Evolutionary conservation across 371 early-diverging fungal species (phyloP).

Genomic region (Mucor indicus): DNA sequence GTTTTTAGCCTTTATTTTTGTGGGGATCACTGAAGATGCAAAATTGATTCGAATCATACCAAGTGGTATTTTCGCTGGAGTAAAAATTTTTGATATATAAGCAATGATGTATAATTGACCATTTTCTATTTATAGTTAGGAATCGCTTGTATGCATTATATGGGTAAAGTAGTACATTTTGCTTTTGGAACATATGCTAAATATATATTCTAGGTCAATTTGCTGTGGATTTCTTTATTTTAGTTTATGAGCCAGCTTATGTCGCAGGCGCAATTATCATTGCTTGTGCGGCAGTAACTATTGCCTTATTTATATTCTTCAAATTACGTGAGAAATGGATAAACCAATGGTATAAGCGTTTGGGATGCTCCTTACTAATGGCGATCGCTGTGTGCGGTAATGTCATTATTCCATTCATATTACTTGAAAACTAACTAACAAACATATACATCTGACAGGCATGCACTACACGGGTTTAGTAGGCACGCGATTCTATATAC

Average conservation of each 20-base stretch:
- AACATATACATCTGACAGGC: too few relatives aligned
- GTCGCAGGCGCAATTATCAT: slow-evolving; percentile 36
- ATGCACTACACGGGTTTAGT: slow-evolving; percentile 49
- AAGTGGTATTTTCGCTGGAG: slow-evolving; percentile 43
- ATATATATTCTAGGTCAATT: slow-evolving; percentile 34
- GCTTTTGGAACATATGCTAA: neutral
- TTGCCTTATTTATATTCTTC: slow-evolving; percentile 42
- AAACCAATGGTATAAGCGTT: slow-evolving; percentile 49
- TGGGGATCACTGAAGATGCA: slow-evolving; percentile 41
- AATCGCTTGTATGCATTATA: slow-evolving; percentile 42
- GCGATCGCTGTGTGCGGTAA: slow-evolving; percentile 45
- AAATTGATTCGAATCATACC: slow-evolving; percentile 27
- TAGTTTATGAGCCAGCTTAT: slow-evolving; percentile 18
- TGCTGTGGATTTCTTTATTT: slow-evolving; percentile 33
- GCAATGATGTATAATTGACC: neutral
- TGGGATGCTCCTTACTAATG: slow-evolving; percentile 42
- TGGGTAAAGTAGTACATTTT: too few relatives aligned
- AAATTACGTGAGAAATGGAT: slow-evolving; percentile 44
- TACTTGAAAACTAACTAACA: too few relatives aligned
- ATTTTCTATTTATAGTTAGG: slow-evolving; percentile 23
- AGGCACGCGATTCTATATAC: slow-evolving; percentile 34
- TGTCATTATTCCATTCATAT: too few relatives aligned
- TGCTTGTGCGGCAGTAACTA: slow-evolving; percentile 33
- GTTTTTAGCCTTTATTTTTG: slow-evolving; percentile 40
- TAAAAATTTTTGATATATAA: slow-evolving; percentile 17